Evolutionary conservation across 2,329 filamentous ascomycete species (phyloP).

Genomic region (Aspergillus puulaauensis): DNA sequence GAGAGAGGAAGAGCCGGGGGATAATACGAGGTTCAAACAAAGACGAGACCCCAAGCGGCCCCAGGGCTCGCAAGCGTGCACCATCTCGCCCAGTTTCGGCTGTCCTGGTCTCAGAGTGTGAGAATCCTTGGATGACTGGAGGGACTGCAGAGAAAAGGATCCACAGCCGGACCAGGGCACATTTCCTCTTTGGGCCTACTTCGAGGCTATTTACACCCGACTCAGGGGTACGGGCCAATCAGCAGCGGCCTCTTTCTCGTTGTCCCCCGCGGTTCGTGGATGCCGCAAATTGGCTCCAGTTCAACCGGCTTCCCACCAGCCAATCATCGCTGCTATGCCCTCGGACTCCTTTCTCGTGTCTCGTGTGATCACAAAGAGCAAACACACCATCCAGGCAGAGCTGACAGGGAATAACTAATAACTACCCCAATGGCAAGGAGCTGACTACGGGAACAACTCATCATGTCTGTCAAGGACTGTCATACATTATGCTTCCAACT

Average conservation of each 20-base stretch:
- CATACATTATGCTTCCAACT: neutral
- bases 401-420: neutral
- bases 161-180: slow-evolving; percentile 1
- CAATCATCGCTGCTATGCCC: slow-evolving; percentile 3
- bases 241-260: neutral
- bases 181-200: slow-evolving; percentile 11
- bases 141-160: neutral
- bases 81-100: too few relatives aligned
- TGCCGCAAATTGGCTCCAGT: neutral
- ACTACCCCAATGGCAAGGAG: neutral
- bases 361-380: neutral
- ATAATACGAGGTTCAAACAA: slow-evolving; percentile 6
- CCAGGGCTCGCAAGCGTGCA: neutral
- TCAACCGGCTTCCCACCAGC: slow-evolving; percentile 1
- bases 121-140: too few relatives aligned
- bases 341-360: neutral
- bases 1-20: neutral
- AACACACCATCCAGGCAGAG: neutral
- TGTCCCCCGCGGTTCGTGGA: slow-evolving; percentile 19
- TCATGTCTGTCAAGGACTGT: too few relatives aligned
- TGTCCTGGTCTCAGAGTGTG: too few relatives aligned
- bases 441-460: too few relatives aligned
- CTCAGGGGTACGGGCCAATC: slow-evolving; percentile 15
- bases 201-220: slow-evolving; percentile 15
- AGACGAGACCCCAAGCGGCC: slow-evolving; percentile 3